Base-by-base conservation (phyloP, 1,284 basidiomycete genomes). In the Microbotryomycetes sp. region DNA sequence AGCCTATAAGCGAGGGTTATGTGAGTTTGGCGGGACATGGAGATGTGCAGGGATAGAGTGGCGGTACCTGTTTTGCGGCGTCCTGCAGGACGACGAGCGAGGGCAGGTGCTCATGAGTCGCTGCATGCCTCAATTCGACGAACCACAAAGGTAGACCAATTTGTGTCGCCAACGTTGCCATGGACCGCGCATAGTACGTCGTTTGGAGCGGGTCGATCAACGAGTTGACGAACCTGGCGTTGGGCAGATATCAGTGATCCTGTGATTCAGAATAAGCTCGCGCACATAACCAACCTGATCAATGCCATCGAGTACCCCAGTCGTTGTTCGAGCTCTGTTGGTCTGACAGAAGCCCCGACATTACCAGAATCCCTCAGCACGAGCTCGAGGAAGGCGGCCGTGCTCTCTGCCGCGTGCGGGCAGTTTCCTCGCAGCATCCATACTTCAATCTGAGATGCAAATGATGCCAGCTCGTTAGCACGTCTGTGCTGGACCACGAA, bases 31-130 rank as follows among this genome's bases (percentile, higher is more conserved):
- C 2, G 28, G 47, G 45, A 54, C 48, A 29, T 58, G 50, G 16
- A 51, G 52, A 29, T n/a, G 28, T 4, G 2, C 31, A 21, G 9
- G 11, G 28, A 29, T 47, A 9, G 45, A 45, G 41, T 26, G n/a
- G 16, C 2, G 62, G 52, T 13, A 71, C 74, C 23, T 69, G 55
- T 0, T 80, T 78, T 21, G 87, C 82, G 0, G 86, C 91, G 57
- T 89, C 82, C 57, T 87, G 81, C 11, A 97, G 80, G 6, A 93
- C 77, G 52, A 85, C 82, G 2, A 97, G 78, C 65, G 88, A 88
- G 0, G 94, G 96, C 18, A 98, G 77, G 67, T 96, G 91, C 72
- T 98, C 94, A 73, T 98, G 94, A 2, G 94, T 98, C 9, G 90
- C 89, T 28, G 90, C 87, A 77, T 98, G 94, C 41, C 94, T 82